phyloP scores from a whole-genome alignment of 805 yeast genomes.

The Yamadazyma sp. region DNA sequence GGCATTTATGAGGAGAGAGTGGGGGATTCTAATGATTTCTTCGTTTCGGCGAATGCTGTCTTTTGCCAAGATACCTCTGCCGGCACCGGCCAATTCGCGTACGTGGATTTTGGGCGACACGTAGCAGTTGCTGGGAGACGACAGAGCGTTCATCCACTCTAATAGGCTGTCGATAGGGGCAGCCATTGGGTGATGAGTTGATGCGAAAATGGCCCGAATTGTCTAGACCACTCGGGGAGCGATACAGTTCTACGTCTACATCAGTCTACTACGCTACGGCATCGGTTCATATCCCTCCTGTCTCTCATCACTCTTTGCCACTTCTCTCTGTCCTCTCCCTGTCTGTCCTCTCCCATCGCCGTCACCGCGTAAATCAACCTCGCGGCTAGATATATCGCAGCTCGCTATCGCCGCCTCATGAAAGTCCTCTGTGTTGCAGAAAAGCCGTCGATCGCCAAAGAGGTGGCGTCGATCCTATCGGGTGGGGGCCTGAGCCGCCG shows the following conservation, averaged over 20 bases:
- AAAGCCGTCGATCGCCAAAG: constrained; percentile 90
- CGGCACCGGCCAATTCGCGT: constrained; percentile 25
- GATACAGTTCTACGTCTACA: no score
- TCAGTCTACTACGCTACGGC: no score
- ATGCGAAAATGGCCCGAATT: no score
- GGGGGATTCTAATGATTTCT: constrained; percentile 56
- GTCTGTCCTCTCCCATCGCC: no score
- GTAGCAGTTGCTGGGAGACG: no score
- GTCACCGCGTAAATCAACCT: no score
- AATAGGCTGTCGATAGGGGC: background rate
- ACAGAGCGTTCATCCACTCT: no score
- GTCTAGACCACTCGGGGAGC: no score
- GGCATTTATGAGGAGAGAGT: constrained; percentile 56
- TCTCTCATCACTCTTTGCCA: no score
- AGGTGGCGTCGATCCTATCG: constrained; percentile 70
- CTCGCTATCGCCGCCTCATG: constrained; percentile 42
- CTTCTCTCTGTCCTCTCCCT: no score
- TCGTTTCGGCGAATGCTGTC: constrained; percentile 40
- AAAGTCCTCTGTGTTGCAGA: constrained; percentile 93
- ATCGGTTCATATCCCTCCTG: no score
- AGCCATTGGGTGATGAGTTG: constrained; percentile 4
- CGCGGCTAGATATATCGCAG: no score
- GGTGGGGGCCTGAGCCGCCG: constrained; percentile 62
- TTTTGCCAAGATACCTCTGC: constrained; percentile 61
- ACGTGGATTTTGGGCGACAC: constrained; percentile 9